phyloP scores from a whole-genome alignment of 2,329 filamentous ascomycete genomes.

The Didymellaceae sp. region DNA sequence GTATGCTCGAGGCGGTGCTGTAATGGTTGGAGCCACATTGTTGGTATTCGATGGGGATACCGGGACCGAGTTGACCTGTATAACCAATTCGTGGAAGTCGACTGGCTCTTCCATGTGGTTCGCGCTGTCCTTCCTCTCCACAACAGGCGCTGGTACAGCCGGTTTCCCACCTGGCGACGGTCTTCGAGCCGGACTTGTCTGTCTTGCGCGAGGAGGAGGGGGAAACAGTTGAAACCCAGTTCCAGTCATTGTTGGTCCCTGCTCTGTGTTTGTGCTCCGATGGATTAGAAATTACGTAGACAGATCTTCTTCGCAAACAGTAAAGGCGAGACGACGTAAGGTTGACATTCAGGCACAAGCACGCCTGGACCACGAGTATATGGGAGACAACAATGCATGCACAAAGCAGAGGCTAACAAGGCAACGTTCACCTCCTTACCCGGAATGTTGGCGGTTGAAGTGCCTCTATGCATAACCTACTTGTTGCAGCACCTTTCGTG shows the following conservation, averaged over 20 bases:
- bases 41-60: slow-evolving; percentile 40
- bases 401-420: slow-evolving; percentile 24
- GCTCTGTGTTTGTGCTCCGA: not conserved
- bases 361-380: slow-evolving; percentile 7
- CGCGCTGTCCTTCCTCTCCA: slow-evolving; percentile 40
- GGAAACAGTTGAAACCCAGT: slow-evolving; percentile 49
- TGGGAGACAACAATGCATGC: slow-evolving; percentile 26
- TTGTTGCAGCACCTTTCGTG: slow-evolving; percentile 35
- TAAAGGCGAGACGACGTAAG: not conserved
- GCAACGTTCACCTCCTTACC: slow-evolving; percentile 18
- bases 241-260: slow-evolving; percentile 39
- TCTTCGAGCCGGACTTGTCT: slow-evolving; percentile 41
- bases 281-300: slow-evolving; percentile 12
- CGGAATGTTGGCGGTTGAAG: slow-evolving; percentile 43
- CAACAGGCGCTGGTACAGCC: slow-evolving; percentile 38
- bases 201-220: slow-evolving; percentile 44
- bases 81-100: slow-evolving; percentile 50
- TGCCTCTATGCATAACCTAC: slow-evolving; percentile 41
- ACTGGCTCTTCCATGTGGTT: slow-evolving; percentile 37
- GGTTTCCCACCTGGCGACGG: slow-evolving; percentile 35
- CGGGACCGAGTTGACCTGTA: slow-evolving; percentile 49
- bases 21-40: slow-evolving; percentile 28
- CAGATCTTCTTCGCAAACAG: not conserved
- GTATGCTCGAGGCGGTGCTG: slow-evolving; percentile 38
- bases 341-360: slow-evolving; percentile 3